Base-by-base conservation (phyloP, 73 alveolate genomes). In the Uronychia setigera region DNA sequence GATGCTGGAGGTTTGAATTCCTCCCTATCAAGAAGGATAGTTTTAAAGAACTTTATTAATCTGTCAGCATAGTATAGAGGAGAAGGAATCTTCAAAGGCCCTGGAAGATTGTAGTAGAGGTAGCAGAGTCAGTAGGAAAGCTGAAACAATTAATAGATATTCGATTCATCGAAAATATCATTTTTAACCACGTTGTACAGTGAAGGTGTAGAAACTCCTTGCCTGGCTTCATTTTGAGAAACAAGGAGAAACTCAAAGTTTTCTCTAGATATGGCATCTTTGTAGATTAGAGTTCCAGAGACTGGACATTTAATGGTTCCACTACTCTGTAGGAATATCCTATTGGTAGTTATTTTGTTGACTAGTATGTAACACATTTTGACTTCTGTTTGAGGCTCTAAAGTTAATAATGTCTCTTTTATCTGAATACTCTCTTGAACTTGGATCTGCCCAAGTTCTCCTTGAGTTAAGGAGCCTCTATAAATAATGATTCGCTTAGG, bases 31-130 rank as follows among this genome's bases (percentile, higher is more conserved):
- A n/a, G n/a, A n/a, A n/a, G n/a, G 67, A 46, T 46, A 19, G 5
- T 46, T 5, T 5, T 46, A 19, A 46, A 46, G 67, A 46, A 46
- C 78, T 91, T 87, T 0, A 95, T 94, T 14, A 91, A 60, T 82
- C 85, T 82, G 80, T 91, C 96, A 59, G 98, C 97, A 80, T 92
- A 95, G 83, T 92, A 87, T 1, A 95, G 84, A 27, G 95, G 92
- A 35, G 96, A 93, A 14, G 98, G 98, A 29, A 92, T 91, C 86
- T 95, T 89, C n/a, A 95, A 91, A 76, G 97, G 93, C 29, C 98
- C 98, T 34, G 94, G 87, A 93, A 91, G 85, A 80, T 94, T 95
- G 90, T 88, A 95, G 92, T 92, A 95, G 88, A 85, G 89, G 78
- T 80, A 95, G 86, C 97, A 82, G 84, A 92, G 82, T 74, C 90